A percentile compares a stretch with the other conserved stretches of the same genome.
Evolutionary conservation across 164 flowering plant genomes (phyloP).

Genomic region (Taxillus chinensis): DNA sequence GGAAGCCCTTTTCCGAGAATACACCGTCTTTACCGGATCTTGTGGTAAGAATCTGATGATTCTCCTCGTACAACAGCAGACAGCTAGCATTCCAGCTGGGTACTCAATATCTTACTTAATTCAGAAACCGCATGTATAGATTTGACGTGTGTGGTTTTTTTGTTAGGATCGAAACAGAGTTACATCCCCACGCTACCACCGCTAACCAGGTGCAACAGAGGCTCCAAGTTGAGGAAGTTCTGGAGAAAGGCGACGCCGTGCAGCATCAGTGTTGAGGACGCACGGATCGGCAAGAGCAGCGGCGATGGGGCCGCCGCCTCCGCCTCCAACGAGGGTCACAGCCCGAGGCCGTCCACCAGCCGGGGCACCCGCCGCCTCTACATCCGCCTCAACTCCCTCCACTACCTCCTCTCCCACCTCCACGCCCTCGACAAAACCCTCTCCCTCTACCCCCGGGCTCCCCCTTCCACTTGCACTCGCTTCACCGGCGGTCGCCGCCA

Average conservation of each 20-base stretch:
- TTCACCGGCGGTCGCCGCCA: constrained; percentile 17
- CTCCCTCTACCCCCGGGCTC: constrained; percentile 35
- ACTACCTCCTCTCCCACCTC: constrained; percentile 53
- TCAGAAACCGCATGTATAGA: no score
- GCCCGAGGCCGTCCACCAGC: constrained; percentile 83
- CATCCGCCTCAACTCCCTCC: constrained; percentile 86
- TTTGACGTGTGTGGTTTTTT: background rate
- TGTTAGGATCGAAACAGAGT: constrained; percentile 70
- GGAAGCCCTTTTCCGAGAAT: constrained; percentile 55
- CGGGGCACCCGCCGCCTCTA: constrained; percentile 94
- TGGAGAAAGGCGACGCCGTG: constrained; percentile 71
- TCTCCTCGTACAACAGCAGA: no score
- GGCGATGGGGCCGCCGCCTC: background rate
- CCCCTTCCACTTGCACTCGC: constrained; percentile 28
- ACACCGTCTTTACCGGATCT: constrained; percentile 55
- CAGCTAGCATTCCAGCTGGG: no score
- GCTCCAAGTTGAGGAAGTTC: constrained; percentile 47
- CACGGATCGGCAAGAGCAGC: background rate
- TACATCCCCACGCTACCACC: constrained; percentile 81
- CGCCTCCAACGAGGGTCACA: constrained; percentile 28
- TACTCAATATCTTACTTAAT: no score
- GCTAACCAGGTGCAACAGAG: constrained; percentile 76
- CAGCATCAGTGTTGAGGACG: constrained; percentile 23
- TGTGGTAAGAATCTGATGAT: constrained; percentile 48
- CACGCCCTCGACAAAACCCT: constrained; percentile 66